Percentiles rank a stretch among this genome's conserved stretches.
Evolutionary conservation across 108 stramenopile species (phyloP).

Genomic region (Pseudonitzschia multistriata): DNA sequence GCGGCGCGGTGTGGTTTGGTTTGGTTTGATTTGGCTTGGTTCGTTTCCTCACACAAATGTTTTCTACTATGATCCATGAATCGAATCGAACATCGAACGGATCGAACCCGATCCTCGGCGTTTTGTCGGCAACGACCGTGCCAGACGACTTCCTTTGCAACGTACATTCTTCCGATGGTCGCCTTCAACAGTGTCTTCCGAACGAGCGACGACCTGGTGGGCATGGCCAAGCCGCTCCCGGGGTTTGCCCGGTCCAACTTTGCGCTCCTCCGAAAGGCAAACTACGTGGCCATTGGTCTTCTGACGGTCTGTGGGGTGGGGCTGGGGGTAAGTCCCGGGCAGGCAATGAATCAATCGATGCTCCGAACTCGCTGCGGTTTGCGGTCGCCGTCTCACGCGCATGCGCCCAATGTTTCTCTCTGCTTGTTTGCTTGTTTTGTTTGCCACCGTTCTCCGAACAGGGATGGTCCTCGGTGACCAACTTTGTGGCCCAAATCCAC

Average conservation of each 20-base stretch:
- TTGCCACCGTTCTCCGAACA: not conserved
- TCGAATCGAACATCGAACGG: too few relatives aligned
- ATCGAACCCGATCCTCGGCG: too few relatives aligned
- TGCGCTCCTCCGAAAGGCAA: conserved; percentile 8
- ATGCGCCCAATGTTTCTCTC: not conserved
- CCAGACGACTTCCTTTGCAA: conserved; percentile 22
- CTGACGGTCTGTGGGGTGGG: conserved; percentile 15
- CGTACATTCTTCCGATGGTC: conserved; percentile 24
- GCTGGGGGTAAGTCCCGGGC: not conserved
- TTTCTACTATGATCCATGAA: too few relatives aligned
- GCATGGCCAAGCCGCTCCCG: conserved; percentile 16
- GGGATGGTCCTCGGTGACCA: conserved; percentile 18
- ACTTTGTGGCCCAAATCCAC: conserved; percentile 16
- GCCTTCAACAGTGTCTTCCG: conserved; percentile 22
- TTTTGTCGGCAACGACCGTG: too few relatives aligned
- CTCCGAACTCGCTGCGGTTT: not conserved
- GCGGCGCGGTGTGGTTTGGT: too few relatives aligned
- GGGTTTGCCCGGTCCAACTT: not conserved
- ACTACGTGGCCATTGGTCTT: not conserved
- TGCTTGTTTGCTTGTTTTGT: not conserved
- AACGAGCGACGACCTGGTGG: not conserved
- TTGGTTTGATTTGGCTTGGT: too few relatives aligned
- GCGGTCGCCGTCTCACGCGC: not conserved
- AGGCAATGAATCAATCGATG: not conserved
- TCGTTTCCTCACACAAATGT: too few relatives aligned